Conservation (phyloP, 257 asterid species). For the Petunia axillaris region DNA sequence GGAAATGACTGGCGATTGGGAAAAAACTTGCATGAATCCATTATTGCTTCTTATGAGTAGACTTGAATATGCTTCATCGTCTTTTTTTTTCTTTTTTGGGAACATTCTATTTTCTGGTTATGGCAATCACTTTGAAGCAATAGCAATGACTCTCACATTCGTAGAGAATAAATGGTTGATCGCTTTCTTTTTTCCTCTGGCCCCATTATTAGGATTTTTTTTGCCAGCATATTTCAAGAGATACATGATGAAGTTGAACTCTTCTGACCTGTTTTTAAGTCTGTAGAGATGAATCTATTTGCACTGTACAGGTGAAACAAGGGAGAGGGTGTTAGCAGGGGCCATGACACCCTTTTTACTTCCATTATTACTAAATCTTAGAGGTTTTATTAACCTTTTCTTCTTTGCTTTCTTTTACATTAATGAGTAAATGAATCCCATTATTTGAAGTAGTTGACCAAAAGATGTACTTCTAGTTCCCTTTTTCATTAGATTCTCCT, state of each 20-base stretch:
- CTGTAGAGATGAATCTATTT: background rate
- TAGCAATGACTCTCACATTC: background rate
- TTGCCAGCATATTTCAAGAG: background rate
- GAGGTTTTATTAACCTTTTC: background rate
- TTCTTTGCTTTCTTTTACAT: constrained; percentile 1
- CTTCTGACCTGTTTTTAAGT: background rate
- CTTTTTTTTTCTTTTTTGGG: background rate
- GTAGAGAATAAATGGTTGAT: background rate
- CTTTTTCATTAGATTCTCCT: background rate
- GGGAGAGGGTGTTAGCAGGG: background rate
- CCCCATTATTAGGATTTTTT: background rate
- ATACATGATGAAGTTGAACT: background rate
- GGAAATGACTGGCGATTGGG: too few relatives aligned
- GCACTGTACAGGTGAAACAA: background rate
- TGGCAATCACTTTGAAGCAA: background rate
- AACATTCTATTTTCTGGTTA: background rate
- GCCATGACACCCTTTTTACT: background rate
- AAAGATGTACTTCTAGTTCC: background rate
- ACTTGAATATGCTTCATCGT: background rate
- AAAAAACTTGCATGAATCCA: background rate
- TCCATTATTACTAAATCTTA: background rate
- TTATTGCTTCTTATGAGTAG: background rate
- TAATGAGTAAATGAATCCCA: background rate
- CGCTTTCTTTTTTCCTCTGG: background rate
- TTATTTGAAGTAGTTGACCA: background rate